Conservation (phyloP, 305 asterid genomes). For the Fraxinus ornus region DNA sequence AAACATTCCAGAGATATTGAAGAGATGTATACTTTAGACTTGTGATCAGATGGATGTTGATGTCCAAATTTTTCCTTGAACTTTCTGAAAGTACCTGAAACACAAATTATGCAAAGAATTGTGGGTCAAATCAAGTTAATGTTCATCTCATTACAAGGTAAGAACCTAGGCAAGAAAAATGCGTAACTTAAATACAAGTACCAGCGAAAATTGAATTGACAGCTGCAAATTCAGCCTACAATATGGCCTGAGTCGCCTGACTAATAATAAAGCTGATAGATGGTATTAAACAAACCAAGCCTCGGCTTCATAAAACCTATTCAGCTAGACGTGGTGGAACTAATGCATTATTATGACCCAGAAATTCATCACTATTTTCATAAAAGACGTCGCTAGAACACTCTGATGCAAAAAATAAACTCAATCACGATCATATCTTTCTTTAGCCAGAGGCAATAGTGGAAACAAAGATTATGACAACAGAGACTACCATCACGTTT, state of each 20-base stretch:
- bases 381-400: not conserved
- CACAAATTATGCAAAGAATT: slow-evolving; percentile 16
- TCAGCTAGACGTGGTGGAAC: not conserved
- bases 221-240: slow-evolving; percentile 2
- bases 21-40: slow-evolving; percentile 50
- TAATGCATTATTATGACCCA: slow-evolving; percentile 2
- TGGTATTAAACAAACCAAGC: not conserved
- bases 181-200: not conserved
- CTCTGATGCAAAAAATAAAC: not conserved
- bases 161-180: not conserved
- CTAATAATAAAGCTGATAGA: not conserved
- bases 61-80: slow-evolving; percentile 71
- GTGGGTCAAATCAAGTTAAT: not conserved
- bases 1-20: slow-evolving; percentile 9
- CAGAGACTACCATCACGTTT: slow-evolving; percentile 71
- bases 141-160: not conserved
- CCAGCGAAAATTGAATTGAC: not conserved
- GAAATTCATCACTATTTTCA: not conserved
- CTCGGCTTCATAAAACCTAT: not conserved
- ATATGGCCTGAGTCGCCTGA: slow-evolving; percentile 1
- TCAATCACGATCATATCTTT: not conserved
- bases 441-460: not conserved
- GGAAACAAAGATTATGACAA: not conserved
- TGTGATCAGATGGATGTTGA: slow-evolving; percentile 48
- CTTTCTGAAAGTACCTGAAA: slow-evolving; percentile 91